Conservation (phyloP, 108 stramenopile genomes). For the Nannochloropsis gaditana region DNA sequence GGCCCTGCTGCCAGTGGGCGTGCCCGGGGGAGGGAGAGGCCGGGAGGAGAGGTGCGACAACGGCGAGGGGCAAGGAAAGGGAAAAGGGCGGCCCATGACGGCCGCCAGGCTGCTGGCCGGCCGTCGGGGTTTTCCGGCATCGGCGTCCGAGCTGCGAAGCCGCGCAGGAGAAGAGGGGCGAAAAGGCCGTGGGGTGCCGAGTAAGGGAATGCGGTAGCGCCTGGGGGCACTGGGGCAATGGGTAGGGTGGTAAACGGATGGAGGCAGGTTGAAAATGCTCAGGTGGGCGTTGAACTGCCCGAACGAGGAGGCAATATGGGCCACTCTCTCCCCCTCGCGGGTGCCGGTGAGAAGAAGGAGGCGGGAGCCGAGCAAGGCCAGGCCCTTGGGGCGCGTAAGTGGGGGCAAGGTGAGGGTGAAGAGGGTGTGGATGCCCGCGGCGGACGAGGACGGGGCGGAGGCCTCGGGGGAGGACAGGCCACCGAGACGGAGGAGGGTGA, state of each 20-base stretch:
- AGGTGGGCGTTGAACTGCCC: background rate
- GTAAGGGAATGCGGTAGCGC: no score
- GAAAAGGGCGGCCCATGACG: background rate
- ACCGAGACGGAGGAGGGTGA: background rate
- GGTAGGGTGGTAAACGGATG: constrained; percentile 5
- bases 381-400: background rate
- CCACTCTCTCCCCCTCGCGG: background rate
- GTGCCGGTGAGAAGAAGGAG: background rate
- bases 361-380: background rate
- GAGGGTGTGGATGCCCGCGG: background rate
- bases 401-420: background rate
- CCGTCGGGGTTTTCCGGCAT: no score
- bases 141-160: no score
- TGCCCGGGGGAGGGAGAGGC: no score
- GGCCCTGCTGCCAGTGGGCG: background rate
- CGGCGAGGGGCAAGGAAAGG: background rate
- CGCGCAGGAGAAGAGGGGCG: no score
- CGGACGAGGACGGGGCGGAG: background rate
- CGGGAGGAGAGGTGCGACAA: no score
- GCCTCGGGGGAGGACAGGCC: background rate
- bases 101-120: no score
- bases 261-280: background rate
- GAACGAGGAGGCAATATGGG: background rate
- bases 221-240: background rate
- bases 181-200: no score